Conservation (phyloP, 345 rosid genomes). For the Bretschneidera sinensis region DNA sequence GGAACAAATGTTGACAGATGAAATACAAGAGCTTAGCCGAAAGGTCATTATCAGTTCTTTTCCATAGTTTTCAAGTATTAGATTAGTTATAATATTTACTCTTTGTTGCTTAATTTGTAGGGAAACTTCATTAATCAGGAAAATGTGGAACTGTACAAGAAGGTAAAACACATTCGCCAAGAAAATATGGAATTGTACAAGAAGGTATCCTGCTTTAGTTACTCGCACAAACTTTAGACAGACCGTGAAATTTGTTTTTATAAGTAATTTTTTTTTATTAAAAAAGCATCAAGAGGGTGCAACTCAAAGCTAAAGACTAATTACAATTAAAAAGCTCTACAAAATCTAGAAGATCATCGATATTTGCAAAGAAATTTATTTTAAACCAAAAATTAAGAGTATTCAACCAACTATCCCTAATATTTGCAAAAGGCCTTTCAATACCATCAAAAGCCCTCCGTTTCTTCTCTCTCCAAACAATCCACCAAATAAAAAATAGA, state of each 20-base stretch:
- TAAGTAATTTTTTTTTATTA: too few relatives aligned
- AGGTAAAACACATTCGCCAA: slow-evolving; percentile 38
- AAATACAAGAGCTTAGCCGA: slow-evolving; percentile 48
- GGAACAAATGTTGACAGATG: slow-evolving; percentile 46
- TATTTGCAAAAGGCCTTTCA: too few relatives aligned
- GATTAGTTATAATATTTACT: slow-evolving; percentile 1
- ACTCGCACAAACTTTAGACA: slow-evolving; percentile 1
- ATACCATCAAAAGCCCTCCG: too few relatives aligned
- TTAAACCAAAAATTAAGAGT: too few relatives aligned
- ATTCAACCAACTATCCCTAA: too few relatives aligned
- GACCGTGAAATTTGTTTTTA: not conserved
- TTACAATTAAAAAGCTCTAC: too few relatives aligned
- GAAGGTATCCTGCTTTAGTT: slow-evolving; percentile 34
- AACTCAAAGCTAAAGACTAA: too few relatives aligned
- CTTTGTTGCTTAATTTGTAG: slow-evolving; percentile 29
- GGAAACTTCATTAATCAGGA: slow-evolving; percentile 56
- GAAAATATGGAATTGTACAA: slow-evolving; percentile 56
- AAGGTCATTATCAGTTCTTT: slow-evolving; percentile 31
- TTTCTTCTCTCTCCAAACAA: too few relatives aligned
- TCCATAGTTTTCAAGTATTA: not conserved
- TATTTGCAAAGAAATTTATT: too few relatives aligned
- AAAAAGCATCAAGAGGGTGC: too few relatives aligned
- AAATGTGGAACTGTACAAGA: slow-evolving; percentile 45
- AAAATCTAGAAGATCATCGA: too few relatives aligned
- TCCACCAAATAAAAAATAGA: too few relatives aligned